Evolutionary conservation across 1,284 basidiomycete genomes (phyloP).

Genomic region (Ustilago crameri): DNA sequence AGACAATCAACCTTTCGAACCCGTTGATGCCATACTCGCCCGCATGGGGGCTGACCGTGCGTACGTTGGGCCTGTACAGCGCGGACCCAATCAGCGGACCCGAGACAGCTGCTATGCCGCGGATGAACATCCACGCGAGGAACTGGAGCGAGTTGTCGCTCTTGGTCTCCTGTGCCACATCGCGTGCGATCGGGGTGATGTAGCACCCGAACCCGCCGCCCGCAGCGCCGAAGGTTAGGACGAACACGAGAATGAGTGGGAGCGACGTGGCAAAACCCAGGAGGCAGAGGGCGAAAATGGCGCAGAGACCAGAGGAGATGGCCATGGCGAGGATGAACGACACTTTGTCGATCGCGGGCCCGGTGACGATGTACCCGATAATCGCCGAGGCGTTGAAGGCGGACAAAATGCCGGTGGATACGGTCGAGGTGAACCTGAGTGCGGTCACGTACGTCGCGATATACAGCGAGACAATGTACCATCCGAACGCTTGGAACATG

Average conservation of each 20-base stretch:
- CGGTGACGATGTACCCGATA: slow-evolving; percentile 48
- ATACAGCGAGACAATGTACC: slow-evolving; percentile 55
- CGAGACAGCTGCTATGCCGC: slow-evolving; percentile 43
- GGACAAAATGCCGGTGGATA: slow-evolving; percentile 49
- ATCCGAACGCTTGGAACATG: slow-evolving; percentile 44
- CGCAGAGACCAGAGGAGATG: slow-evolving; percentile 31
- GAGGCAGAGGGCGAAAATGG: slow-evolving; percentile 29
- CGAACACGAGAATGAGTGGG: slow-evolving; percentile 46
- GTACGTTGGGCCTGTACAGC: slow-evolving; percentile 27
- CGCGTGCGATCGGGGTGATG: slow-evolving; percentile 37
- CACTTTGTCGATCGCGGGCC: slow-evolving; percentile 41
- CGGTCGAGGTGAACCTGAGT: slow-evolving; percentile 40
- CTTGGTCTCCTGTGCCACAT: slow-evolving; percentile 14
- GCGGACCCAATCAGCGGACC: slow-evolving; percentile 51
- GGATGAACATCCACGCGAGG: slow-evolving; percentile 39
- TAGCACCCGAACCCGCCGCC: slow-evolving; percentile 39
- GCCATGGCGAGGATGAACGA: slow-evolving; percentile 41
- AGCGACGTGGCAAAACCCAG: slow-evolving; percentile 51
- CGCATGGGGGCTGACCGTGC: slow-evolving; percentile 4
- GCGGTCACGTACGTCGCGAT: slow-evolving; percentile 44
- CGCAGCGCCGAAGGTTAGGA: slow-evolving; percentile 47
- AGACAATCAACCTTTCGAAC: slow-evolving; percentile 41
- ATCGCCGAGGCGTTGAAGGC: slow-evolving; percentile 59
- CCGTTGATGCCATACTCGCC: slow-evolving; percentile 42
- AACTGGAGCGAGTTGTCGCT: slow-evolving; percentile 32